A percentile compares a stretch with the other conserved stretches of the same genome.
Evolutionary conservation across 164 flowering plant genomes (phyloP).

Genomic region (Houttuynia cordata): DNA sequence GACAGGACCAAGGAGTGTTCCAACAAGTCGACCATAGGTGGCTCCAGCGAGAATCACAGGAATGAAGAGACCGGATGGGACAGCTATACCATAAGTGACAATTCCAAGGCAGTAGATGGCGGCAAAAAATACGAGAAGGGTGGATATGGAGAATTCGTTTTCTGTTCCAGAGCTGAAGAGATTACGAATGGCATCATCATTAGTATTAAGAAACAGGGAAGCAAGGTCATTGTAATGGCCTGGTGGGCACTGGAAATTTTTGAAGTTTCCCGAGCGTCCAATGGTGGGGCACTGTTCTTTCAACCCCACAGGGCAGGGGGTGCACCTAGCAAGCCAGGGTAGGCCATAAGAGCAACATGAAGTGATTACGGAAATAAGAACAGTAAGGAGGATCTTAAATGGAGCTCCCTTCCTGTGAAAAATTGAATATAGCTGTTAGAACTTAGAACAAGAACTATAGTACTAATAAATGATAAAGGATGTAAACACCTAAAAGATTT

Average conservation of each 20-base stretch:
- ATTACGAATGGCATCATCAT: slow-evolving; percentile 83
- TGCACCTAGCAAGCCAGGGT: slow-evolving; percentile 76
- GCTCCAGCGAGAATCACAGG: slow-evolving; percentile 95
- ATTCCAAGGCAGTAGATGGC: slow-evolving; percentile 62
- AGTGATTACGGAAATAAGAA: slow-evolving; percentile 52
- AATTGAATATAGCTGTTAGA: background rate
- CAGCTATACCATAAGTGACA: slow-evolving; percentile 79
- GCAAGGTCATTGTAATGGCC: slow-evolving; percentile 90
- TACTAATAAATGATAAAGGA: too few relatives aligned
- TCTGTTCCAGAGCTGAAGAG: slow-evolving; percentile 43
- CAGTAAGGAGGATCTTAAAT: slow-evolving; percentile 50
- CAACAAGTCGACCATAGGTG: slow-evolving; percentile 77
- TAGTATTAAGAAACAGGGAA: slow-evolving; percentile 74
- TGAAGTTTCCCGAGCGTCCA: slow-evolving; percentile 73
- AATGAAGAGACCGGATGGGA: slow-evolving; percentile 92
- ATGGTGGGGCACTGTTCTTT: slow-evolving; percentile 52
- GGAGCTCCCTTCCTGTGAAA: slow-evolving; percentile 62
- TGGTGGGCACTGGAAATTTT: slow-evolving; percentile 66
- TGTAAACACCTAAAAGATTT: too few relatives aligned
- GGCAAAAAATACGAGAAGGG: slow-evolving; percentile 48
- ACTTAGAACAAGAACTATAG: background rate
- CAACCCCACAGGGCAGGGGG: slow-evolving; percentile 52
- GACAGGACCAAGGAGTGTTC: slow-evolving; percentile 35
- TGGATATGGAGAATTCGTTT: slow-evolving; percentile 39
- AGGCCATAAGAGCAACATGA: slow-evolving; percentile 70